A percentile compares a stretch with the other conserved stretches of the same genome.
Conservation (phyloP, 495 filamentous ascomycete genomes). For the Penicillium malachiteum region DNA sequence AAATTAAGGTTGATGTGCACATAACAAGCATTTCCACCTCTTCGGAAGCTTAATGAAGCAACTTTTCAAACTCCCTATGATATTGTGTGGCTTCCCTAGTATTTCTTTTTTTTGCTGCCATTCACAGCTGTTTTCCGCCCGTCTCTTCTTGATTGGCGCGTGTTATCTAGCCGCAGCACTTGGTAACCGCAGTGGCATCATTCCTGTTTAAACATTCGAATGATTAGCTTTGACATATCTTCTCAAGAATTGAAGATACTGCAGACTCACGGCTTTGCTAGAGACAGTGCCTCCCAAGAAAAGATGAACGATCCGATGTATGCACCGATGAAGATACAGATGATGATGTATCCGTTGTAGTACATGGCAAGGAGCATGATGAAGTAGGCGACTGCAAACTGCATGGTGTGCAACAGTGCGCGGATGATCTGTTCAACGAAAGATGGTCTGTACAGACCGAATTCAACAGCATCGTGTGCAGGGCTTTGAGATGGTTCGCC, state of each 20-base stretch:
- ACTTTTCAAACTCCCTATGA: not conserved
- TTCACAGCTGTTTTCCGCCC: not conserved
- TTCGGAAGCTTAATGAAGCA: not conserved
- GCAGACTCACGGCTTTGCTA: constrained; percentile 18
- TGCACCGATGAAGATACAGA: constrained; percentile 49
- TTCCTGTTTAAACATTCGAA: constrained; percentile 16
- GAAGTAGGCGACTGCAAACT: constrained; percentile 70
- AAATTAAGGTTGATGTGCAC: constrained; percentile 20
- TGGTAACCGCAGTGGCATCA: constrained; percentile 35
- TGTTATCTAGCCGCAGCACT: constrained; percentile 29
- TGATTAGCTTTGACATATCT: not conserved
- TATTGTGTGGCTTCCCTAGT: no score
- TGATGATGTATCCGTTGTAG: constrained; percentile 56
- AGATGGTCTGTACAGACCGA: constrained; percentile 43
- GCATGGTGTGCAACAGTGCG: constrained; percentile 60
- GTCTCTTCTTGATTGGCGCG: not conserved
- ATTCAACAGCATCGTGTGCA: not conserved
- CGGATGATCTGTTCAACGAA: constrained; percentile 60
- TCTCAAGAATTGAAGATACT: not conserved
- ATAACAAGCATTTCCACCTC: not conserved
- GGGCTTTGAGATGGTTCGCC: no score
- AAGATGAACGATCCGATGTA: constrained; percentile 61
- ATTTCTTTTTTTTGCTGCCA: no score
- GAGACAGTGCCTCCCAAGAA: constrained; percentile 48
- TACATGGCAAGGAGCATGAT: constrained; percentile 71